A percentile compares a stretch with the other conserved stretches of the same genome.
Evolutionary conservation across 129 eudicot genomes (phyloP).

Genomic region (Oenanthe sinensis): DNA sequence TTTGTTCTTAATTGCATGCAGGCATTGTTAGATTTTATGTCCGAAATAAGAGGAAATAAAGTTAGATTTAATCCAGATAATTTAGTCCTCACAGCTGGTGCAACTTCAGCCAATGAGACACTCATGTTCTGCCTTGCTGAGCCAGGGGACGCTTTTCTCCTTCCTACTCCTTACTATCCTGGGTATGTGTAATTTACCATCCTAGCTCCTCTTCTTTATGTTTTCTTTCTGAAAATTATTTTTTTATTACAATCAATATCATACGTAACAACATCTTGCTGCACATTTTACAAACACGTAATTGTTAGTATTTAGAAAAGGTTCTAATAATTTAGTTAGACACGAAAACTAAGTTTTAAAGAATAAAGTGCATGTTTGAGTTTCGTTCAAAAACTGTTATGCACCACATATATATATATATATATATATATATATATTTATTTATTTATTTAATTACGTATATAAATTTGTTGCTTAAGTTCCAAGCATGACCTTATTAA

Average conservation of each 20-base stretch:
- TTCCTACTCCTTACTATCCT: slow-evolving; percentile 95
- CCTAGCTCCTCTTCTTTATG: too few species aligned
- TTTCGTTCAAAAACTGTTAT: not conserved
- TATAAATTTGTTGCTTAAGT: not conserved
- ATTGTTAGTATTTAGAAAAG: not conserved
- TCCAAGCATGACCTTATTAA: not conserved
- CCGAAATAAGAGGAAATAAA: slow-evolving; percentile 65
- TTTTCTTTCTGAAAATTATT: too few species aligned
- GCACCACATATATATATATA: not conserved
- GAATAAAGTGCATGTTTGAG: slow-evolving; percentile 1
- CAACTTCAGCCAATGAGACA: slow-evolving; percentile 88
- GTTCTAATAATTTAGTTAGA: not conserved
- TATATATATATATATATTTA: too few species aligned
- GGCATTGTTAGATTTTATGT: slow-evolving; percentile 77
- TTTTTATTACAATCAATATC: not conserved
- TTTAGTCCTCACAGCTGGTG: slow-evolving; percentile 91
- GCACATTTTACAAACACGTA: not conserved
- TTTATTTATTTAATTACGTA: not conserved
- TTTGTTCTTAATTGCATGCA: slow-evolving; percentile 13
- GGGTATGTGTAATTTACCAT: slow-evolving; percentile 53
- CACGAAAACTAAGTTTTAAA: not conserved
- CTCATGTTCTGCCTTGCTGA: slow-evolving; percentile 85
- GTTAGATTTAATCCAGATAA: slow-evolving; percentile 64
- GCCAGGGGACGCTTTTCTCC: slow-evolving; percentile 83
- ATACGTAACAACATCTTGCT: not conserved